phyloP scores from a whole-genome alignment of 2,329 filamentous ascomycete species.

The Botryotinia calthae region DNA sequence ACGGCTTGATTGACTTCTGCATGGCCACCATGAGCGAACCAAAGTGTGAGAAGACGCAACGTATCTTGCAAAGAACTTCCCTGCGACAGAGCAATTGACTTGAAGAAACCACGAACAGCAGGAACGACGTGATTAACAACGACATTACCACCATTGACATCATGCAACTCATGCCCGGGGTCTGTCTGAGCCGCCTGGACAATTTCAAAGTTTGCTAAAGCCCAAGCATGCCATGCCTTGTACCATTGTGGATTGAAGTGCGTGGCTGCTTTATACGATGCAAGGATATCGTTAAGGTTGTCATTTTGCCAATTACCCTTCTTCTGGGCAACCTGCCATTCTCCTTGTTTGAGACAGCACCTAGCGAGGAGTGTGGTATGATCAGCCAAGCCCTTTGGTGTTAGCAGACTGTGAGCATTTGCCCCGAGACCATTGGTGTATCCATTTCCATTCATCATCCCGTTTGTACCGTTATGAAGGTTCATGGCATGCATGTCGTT shows the following conservation, averaged over 20 bases:
- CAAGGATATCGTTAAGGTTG: slow-evolving; percentile 81
- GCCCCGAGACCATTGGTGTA: slow-evolving; percentile 43
- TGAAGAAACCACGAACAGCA: slow-evolving; percentile 93
- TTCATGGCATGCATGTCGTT: slow-evolving; percentile 35
- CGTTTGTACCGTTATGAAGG: slow-evolving; percentile 41
- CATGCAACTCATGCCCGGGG: slow-evolving; percentile 29
- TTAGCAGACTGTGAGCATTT: slow-evolving; percentile 25
- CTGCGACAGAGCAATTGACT: slow-evolving; percentile 87
- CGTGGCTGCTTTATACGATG: slow-evolving; percentile 89
- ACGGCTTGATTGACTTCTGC: slow-evolving; percentile 85
- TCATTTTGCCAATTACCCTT: slow-evolving; percentile 86
- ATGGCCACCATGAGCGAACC: slow-evolving; percentile 91
- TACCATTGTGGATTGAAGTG: slow-evolving; percentile 95
- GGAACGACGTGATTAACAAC: slow-evolving; percentile 89
- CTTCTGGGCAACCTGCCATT: slow-evolving; percentile 87
- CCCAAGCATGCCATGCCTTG: slow-evolving; percentile 99
- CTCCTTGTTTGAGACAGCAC: slow-evolving; percentile 92
- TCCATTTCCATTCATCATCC: slow-evolving; percentile 46
- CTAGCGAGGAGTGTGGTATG: slow-evolving; percentile 79
- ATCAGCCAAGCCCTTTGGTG: slow-evolving; percentile 51
- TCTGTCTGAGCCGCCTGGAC: slow-evolving; percentile 67
- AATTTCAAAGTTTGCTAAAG: slow-evolving; percentile 96
- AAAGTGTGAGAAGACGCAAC: slow-evolving; percentile 84
- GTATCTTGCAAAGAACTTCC: slow-evolving; percentile 96
- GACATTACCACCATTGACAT: slow-evolving; percentile 60